These are phyloP conservation scores for Gonapodya sp. DNA, from an alignment of 192 early-diverging fungal species.

Conservation along the genomic window DNA sequence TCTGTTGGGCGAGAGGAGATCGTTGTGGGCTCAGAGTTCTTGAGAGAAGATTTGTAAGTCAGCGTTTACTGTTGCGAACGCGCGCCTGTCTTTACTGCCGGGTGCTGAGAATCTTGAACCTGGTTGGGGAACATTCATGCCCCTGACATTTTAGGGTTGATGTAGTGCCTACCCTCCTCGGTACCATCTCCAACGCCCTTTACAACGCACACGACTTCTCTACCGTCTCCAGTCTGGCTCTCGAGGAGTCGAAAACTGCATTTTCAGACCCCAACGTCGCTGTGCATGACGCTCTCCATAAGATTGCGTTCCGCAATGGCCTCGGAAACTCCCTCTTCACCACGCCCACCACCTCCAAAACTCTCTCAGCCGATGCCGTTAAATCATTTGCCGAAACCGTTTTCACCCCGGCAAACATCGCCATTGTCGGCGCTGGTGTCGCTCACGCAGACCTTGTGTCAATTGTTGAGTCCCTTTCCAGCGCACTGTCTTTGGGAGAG, in stretches of 20 bases:
- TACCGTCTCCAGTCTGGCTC: slow-evolving; percentile 50
- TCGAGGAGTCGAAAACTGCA: slow-evolving; percentile 55
- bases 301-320: slow-evolving; percentile 83
- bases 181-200: slow-evolving; percentile 67
- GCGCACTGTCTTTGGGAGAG: slow-evolving; percentile 32
- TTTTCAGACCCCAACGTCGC: slow-evolving; percentile 50
- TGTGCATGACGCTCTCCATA: slow-evolving; percentile 72
- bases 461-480: slow-evolving; percentile 53
- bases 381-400: slow-evolving; percentile 59
- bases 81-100: too few relatives aligned
- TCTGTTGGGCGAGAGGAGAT: slow-evolving; percentile 74
- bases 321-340: slow-evolving; percentile 93
- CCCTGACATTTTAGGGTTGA: slow-evolving; percentile 68
- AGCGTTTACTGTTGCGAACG: too few relatives aligned
- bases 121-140: too few relatives aligned
- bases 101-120: too few relatives aligned
- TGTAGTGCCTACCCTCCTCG: slow-evolving; percentile 54
- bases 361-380: slow-evolving; percentile 55
- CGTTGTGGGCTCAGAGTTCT: slow-evolving; percentile 79
- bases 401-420: slow-evolving; percentile 63
- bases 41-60: slow-evolving; percentile 77
- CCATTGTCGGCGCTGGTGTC: slow-evolving; percentile 78
- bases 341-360: slow-evolving; percentile 43
- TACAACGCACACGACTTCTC: slow-evolving; percentile 81
- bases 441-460: slow-evolving; percentile 56